Conservation (phyloP, 2,329 filamentous ascomycete genomes). For the Fusarium proliferatum region DNA sequence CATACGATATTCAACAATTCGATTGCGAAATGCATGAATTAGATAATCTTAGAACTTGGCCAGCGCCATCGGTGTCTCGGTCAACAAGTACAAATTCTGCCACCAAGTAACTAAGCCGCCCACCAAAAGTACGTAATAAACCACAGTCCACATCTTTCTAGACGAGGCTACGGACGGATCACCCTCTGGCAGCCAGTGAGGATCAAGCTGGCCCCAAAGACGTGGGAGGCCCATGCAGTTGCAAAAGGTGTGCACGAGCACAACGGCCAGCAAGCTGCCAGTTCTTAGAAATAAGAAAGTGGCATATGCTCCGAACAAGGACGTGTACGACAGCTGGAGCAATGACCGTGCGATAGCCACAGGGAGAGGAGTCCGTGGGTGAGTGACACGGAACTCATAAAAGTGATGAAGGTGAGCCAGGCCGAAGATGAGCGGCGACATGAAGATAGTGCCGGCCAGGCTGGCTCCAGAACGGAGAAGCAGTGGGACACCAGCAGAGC, state of each 20-base stretch:
- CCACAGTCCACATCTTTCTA: constrained; percentile 71
- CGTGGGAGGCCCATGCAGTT: constrained; percentile 92
- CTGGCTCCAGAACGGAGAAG: constrained; percentile 77
- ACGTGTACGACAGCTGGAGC: constrained; percentile 90
- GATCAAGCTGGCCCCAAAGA: constrained; percentile 81
- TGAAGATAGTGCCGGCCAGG: constrained; percentile 73
- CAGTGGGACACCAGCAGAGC: constrained; percentile 84
- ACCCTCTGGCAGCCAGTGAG: constrained; percentile 52
- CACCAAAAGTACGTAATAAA: constrained; percentile 83
- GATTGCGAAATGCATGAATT: constrained; percentile 7
- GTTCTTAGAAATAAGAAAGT: constrained; percentile 90
- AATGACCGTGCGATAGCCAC: constrained; percentile 76
- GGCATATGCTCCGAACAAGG: constrained; percentile 91
- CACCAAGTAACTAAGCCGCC: constrained; percentile 79
- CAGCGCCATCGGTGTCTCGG: constrained; percentile 59
- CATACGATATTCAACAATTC: constrained; percentile 6
- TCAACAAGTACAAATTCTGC: constrained; percentile 76
- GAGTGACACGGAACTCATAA: constrained; percentile 89
- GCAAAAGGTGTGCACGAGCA: constrained; percentile 86
- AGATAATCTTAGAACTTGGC: constrained; percentile 44
- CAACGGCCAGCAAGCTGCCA: constrained; percentile 80
- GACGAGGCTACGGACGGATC: constrained; percentile 39
- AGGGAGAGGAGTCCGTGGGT: constrained; percentile 74
- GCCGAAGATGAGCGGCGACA: constrained; percentile 90
- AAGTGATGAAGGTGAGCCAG: constrained; percentile 95